phyloP scores from a whole-genome alignment of 2,329 filamentous ascomycete species.

The Curvularia eragrostidis region DNA sequence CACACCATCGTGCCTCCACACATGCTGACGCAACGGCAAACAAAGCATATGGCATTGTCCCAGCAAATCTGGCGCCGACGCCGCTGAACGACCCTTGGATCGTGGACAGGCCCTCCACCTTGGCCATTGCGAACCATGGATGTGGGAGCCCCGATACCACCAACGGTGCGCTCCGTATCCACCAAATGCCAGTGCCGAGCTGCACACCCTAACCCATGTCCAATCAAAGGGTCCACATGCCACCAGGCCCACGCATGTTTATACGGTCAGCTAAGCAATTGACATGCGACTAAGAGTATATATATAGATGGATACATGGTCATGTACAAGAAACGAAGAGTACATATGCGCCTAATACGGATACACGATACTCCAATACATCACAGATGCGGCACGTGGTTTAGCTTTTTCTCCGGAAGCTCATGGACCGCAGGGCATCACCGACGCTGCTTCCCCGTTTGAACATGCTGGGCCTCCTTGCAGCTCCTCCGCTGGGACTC shows the following conservation, averaged over 20 bases:
- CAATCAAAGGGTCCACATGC: background rate
- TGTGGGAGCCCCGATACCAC: slow-evolving; percentile 3
- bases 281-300: background rate
- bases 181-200: background rate
- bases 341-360: background rate
- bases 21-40: slow-evolving; percentile 8
- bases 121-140: slow-evolving; percentile 9
- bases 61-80: background rate
- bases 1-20: slow-evolving; percentile 14
- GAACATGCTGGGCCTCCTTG: slow-evolving; percentile 23
- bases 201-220: background rate
- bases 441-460: slow-evolving; percentile 27
- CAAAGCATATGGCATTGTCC: background rate
- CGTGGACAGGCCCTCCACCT: background rate
- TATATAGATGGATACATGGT: background rate
- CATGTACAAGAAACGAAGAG: background rate
- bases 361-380: background rate
- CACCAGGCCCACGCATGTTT: no score
- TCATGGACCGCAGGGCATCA: slow-evolving; percentile 24
- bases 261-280: no score
- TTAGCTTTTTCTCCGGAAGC: slow-evolving; percentile 23
- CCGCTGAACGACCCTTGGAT: background rate
- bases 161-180: background rate
- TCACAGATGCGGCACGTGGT: background rate
- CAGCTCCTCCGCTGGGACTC: slow-evolving; percentile 5